Conservation (phyloP, 495 filamentous ascomycete species). For the Hypoxylon crocopeplum region DNA sequence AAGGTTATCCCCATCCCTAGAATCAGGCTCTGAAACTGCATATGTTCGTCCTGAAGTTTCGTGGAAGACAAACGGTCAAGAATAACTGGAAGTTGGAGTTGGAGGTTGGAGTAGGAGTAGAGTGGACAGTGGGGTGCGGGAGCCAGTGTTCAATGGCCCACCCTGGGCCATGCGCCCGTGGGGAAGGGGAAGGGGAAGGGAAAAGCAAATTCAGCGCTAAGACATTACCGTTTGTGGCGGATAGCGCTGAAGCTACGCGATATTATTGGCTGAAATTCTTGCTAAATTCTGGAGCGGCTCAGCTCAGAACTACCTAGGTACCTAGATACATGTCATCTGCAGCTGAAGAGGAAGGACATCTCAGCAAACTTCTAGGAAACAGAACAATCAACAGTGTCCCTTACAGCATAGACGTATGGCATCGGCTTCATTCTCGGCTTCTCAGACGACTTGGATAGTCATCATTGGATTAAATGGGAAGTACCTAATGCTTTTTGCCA, state of each 20-base stretch:
- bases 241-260: neutral
- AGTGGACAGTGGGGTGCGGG: slow-evolving; percentile 2
- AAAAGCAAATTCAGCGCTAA: slow-evolving; percentile 4
- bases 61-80: neutral
- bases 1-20: neutral
- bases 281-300: neutral
- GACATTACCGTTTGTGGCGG: slow-evolving; percentile 40
- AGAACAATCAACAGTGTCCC: neutral
- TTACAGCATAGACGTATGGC: neutral
- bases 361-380: too few species aligned
- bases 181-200: slow-evolving; percentile 1
- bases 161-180: neutral
- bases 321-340: too few species aligned
- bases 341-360: too few species aligned
- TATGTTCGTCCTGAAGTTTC: too few species aligned
- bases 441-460: neutral
- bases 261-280: slow-evolving; percentile 30
- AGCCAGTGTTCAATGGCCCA: neutral
- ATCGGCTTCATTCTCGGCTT: neutral
- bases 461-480: neutral
- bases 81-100: neutral
- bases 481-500: neutral
- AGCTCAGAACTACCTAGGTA: neutral
- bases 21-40: neutral
- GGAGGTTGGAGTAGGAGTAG: neutral